Evolutionary conservation across 208 protist genomes (phyloP).

Genomic region (Acanthamoeba lenticulata): DNA sequence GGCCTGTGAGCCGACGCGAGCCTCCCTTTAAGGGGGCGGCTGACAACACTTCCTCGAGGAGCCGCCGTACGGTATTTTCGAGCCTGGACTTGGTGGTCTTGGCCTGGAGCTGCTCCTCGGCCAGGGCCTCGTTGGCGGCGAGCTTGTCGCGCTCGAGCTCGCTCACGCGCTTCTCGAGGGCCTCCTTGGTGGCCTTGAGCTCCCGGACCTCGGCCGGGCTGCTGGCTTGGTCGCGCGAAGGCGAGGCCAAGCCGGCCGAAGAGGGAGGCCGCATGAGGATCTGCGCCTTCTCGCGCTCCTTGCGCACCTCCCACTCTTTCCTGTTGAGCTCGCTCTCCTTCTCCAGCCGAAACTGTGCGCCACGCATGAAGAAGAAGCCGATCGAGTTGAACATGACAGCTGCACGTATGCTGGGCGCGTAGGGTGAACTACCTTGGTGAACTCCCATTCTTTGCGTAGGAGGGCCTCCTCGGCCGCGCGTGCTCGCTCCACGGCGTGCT

Average conservation of each 20-base stretch:
- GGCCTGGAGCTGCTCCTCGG: conserved; percentile 5
- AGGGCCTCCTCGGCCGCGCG: not conserved
- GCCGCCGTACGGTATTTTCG: not conserved
- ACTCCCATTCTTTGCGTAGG: conserved; percentile 1
- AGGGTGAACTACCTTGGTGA: not conserved
- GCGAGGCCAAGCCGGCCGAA: not conserved
- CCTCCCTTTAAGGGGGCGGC: not conserved
- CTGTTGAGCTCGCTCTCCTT: not conserved
- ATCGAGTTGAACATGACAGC: not conserved
- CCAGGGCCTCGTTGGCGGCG: not conserved
- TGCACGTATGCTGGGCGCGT: not conserved
- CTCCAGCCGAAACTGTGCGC: not conserved
- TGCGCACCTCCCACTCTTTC: not conserved
- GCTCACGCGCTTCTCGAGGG: conserved; percentile 10
- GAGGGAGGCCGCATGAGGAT: not conserved
- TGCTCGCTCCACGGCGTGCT: not conserved
- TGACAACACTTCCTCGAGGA: not conserved
- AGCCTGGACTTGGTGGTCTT: not conserved
- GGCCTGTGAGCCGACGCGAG: not conserved
- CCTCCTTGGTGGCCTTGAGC: conserved; percentile 4
- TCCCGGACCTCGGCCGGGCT: not conserved
- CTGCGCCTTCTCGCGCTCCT: conserved; percentile 2
- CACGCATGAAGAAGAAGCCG: not conserved
- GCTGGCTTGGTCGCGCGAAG: not conserved
- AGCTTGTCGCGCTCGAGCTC: not conserved